Percentiles rank a stretch among this genome's conserved stretches.
Evolutionary conservation across 2,329 filamentous ascomycete species (phyloP).

Genomic region (Polytolypa hystricis): DNA sequence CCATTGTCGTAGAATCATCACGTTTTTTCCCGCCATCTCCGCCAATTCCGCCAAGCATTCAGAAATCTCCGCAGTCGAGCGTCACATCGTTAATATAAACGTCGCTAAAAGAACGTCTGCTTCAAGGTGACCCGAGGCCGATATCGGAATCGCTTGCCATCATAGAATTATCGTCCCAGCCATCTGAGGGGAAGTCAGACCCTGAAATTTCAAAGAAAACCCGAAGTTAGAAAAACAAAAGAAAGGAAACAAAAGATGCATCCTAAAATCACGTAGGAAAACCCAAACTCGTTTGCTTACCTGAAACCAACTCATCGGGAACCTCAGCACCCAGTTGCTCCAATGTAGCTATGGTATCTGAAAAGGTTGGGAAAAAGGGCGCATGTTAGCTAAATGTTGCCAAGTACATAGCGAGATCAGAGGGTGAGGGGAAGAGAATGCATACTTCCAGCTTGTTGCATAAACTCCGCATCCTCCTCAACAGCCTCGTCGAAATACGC

Average conservation of each 20-base stretch:
- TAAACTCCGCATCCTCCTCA: slow-evolving; percentile 25
- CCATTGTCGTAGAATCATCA: background rate
- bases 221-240: slow-evolving; percentile 10
- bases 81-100: slow-evolving; percentile 1
- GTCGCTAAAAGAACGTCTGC: background rate
- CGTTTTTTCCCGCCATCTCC: background rate
- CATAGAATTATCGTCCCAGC: slow-evolving; percentile 32
- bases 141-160: slow-evolving; percentile 32
- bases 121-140: slow-evolving; percentile 17
- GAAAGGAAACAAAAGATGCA: slow-evolving; percentile 9
- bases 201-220: slow-evolving; percentile 21
- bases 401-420: background rate
- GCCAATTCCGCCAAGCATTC: no score
- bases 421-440: background rate
- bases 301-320: slow-evolving; percentile 30
- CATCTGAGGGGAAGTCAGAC: slow-evolving; percentile 31
- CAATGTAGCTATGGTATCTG: slow-evolving; percentile 14
- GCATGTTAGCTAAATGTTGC: slow-evolving; percentile 25
- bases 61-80: no score
- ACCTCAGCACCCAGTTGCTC: slow-evolving; percentile 27
- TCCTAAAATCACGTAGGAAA: slow-evolving; percentile 1
- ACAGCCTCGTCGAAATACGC: slow-evolving; percentile 26
- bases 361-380: background rate
- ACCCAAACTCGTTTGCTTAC: slow-evolving; percentile 17
- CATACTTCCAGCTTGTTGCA: slow-evolving; percentile 27